Evolutionary conservation across 306 rosid species (phyloP).

Genomic region (Trifolium pratense): DNA sequence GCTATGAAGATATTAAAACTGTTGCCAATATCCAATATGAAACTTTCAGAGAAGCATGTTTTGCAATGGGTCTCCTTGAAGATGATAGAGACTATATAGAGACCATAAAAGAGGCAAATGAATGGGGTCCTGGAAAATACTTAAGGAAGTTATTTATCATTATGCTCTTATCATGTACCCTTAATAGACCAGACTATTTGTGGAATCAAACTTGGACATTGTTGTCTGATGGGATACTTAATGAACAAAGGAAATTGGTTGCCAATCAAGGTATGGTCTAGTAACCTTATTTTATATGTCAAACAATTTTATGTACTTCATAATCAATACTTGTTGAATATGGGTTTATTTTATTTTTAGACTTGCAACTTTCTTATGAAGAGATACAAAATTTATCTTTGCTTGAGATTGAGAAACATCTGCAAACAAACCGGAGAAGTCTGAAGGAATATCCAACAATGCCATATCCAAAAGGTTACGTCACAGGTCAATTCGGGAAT

Average conservation of each 20-base stretch:
- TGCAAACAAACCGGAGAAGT: slow-evolving; percentile 13
- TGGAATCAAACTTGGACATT: slow-evolving; percentile 28
- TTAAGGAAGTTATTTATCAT: slow-evolving; percentile 12
- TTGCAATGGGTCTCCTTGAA: too few species aligned
- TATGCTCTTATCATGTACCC: background rate
- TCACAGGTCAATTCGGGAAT: background rate
- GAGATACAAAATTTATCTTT: slow-evolving; percentile 19
- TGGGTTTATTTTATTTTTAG: background rate
- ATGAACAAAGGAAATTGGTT: background rate
- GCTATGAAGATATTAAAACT: too few species aligned
- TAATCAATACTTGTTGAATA: background rate
- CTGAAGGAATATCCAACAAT: slow-evolving; percentile 10
- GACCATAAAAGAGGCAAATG: too few species aligned
- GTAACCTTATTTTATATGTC: background rate
- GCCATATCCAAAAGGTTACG: slow-evolving; percentile 9
- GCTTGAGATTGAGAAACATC: slow-evolving; percentile 10
- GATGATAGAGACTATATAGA: too few species aligned
- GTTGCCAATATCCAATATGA: too few species aligned
- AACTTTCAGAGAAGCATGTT: too few species aligned
- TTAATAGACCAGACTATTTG: slow-evolving; percentile 11
- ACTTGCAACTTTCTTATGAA: slow-evolving; percentile 14
- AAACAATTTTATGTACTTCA: slow-evolving; percentile 1
- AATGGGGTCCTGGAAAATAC: too few species aligned
- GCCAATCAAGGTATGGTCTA: slow-evolving; percentile 5
- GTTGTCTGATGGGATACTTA: slow-evolving; percentile 6